A percentile compares a stretch with the other conserved stretches of the same genome.
phyloP scores from a whole-genome alignment of 192 early-diverging fungal genomes.

The Linnemannia exigua region DNA sequence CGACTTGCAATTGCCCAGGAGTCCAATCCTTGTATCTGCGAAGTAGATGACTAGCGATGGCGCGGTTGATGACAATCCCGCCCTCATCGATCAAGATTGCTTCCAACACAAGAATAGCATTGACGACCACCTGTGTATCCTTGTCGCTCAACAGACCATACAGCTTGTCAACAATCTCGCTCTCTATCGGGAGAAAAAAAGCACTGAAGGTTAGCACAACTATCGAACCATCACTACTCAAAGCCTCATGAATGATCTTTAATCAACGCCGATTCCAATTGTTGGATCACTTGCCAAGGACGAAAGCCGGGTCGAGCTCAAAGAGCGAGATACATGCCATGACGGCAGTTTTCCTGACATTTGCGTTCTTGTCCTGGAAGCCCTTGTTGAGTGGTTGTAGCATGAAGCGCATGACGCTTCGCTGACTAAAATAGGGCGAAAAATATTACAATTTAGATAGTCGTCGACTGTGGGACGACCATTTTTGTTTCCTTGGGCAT shows the following conservation, averaged over 20 bases:
- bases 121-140: constrained; percentile 53
- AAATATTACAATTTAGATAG: neutral
- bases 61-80: constrained; percentile 48
- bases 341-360: constrained; percentile 58
- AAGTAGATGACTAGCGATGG: constrained; percentile 36
- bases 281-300: constrained; percentile 41
- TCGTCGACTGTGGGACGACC: neutral
- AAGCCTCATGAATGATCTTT: no score
- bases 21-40: constrained; percentile 54
- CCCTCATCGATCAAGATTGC: constrained; percentile 52
- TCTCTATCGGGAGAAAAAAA: constrained; percentile 30
- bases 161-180: constrained; percentile 49
- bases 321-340: constrained; percentile 55
- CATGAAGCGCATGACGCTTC: constrained; percentile 52
- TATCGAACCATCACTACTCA: neutral
- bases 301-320: constrained; percentile 49
- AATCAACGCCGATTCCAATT: no score
- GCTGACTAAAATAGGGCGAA: constrained; percentile 16
- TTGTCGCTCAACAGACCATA: constrained; percentile 49
- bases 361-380: constrained; percentile 54
- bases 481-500: no score
- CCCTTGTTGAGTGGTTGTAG: constrained; percentile 45
- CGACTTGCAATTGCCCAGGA: constrained; percentile 44
- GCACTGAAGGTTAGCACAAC: neutral
- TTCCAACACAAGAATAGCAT: constrained; percentile 48